Conservation (phyloP, 1,139 yeast species). For the Pichia norvegensis region DNA sequence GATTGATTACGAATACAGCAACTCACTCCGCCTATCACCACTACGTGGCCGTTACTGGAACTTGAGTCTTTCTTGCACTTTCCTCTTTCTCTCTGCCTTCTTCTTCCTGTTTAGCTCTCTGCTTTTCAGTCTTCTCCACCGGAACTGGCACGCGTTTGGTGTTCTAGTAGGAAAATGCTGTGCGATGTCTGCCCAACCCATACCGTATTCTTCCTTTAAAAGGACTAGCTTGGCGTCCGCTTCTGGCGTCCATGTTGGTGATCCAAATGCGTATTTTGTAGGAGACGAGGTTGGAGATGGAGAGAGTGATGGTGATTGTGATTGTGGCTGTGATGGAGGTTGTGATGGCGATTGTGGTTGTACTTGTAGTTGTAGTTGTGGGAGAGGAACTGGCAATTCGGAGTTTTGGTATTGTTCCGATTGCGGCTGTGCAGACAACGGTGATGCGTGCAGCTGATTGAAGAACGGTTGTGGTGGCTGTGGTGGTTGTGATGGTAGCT, state of each 20-base stretch:
- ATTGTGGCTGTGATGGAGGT: not conserved
- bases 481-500: not conserved
- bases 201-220: conserved; percentile 57
- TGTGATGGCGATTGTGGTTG: not conserved
- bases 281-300: too few species aligned
- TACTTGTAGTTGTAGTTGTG: not conserved
- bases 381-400: not conserved
- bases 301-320: not conserved
- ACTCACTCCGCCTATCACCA: too few species aligned
- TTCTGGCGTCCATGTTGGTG: conserved; percentile 57
- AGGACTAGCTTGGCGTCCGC: conserved; percentile 61
- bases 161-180: conserved; percentile 59
- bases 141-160: conserved; percentile 71
- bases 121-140: conserved; percentile 52
- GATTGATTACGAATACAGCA: too few species aligned
- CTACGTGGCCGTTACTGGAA: too few species aligned
- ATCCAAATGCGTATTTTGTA: conserved; percentile 11
- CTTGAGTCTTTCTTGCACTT: not conserved
- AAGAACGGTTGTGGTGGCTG: too few species aligned
- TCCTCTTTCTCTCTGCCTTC: conserved; percentile 2
- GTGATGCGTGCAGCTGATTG: too few species aligned
- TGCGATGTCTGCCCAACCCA: conserved; percentile 75
- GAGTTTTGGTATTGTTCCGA: too few species aligned
- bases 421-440: too few species aligned
- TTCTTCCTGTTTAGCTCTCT: conserved; percentile 15